phyloP scores from a whole-genome alignment of 805 yeast species.

The Candida maris region DNA sequence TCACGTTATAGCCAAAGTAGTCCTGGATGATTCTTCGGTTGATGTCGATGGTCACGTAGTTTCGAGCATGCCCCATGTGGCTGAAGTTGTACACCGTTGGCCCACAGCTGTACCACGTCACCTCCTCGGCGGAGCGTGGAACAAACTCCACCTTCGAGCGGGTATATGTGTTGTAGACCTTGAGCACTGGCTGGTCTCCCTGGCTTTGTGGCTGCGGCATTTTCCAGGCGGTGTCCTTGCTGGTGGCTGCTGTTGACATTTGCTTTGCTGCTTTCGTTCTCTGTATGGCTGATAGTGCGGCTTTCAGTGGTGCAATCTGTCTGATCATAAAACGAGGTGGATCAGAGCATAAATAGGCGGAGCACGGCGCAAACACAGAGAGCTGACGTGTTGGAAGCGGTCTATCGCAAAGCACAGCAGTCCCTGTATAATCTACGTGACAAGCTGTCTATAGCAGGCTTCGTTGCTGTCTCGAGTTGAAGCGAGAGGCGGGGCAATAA shows the following conservation, averaged over 20 bases:
- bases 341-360: no score
- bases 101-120: conserved; percentile 97
- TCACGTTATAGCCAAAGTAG: conserved; percentile 85
- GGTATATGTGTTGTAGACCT: conserved; percentile 79
- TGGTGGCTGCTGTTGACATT: conserved; percentile 8
- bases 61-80: conserved; percentile 99
- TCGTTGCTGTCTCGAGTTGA: no score
- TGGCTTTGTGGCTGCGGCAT: conserved; percentile 22
- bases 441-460: no score
- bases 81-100: conserved; percentile 96
- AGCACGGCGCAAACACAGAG: no score
- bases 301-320: no score
- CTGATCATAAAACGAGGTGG: no score
- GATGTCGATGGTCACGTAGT: conserved; percentile 91
- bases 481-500: no score
- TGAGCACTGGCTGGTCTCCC: conserved; percentile 40
- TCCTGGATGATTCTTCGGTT: conserved; percentile 85
- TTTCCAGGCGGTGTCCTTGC: conserved; percentile 25
- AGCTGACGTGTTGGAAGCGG: no score
- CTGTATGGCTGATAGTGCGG: no score
- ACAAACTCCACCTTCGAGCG: conserved; percentile 72
- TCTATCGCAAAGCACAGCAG: no score
- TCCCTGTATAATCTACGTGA: no score
- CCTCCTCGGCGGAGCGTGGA: conserved; percentile 61
- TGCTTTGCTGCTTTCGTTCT: no score